These are phyloP conservation scores for Mortierella alpina DNA, from an alignment of 192 early-diverging fungal species.

Conservation along the genomic window DNA sequence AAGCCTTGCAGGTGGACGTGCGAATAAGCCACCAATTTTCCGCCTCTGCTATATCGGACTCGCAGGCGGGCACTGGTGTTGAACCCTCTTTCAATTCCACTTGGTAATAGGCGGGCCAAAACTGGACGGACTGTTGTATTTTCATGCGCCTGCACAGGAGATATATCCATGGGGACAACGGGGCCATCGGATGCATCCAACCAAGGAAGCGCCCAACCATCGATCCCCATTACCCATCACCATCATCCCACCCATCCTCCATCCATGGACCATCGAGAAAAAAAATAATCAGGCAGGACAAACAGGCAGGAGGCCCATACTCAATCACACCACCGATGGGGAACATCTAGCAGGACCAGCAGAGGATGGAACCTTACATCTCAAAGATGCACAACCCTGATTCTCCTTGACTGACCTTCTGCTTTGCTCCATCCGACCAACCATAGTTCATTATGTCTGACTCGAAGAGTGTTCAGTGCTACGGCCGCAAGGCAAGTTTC, in stretches of 20 bases:
- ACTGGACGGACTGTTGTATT: conserved; percentile 13
- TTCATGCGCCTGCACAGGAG: too few species aligned
- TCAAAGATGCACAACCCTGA: neutral
- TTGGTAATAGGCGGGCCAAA: conserved; percentile 27
- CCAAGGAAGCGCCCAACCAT: neutral
- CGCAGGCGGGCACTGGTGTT: neutral
- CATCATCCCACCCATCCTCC: neutral
- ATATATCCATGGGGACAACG: conserved; percentile 1
- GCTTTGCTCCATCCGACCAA: neutral
- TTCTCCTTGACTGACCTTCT: neutral
- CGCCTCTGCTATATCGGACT: neutral
- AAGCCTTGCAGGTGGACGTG: neutral
- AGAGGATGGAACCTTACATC: neutral
- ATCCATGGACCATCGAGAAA: conserved; percentile 3
- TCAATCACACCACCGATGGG: too few species aligned
- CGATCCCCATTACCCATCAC: conserved; percentile 1
- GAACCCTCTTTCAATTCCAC: conserved; percentile 46
- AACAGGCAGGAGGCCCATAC: too few species aligned
- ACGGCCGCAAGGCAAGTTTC: conserved; percentile 58
- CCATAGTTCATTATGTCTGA: conserved; percentile 52
- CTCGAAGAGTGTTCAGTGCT: conserved; percentile 59
- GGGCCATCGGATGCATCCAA: neutral
- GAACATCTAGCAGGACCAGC: too few species aligned
- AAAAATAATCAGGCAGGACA: neutral
- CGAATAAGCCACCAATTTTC: conserved; percentile 3